Evolutionary conservation across 2,329 filamentous ascomycete species (phyloP).

Genomic region (Cadophora sp.): DNA sequence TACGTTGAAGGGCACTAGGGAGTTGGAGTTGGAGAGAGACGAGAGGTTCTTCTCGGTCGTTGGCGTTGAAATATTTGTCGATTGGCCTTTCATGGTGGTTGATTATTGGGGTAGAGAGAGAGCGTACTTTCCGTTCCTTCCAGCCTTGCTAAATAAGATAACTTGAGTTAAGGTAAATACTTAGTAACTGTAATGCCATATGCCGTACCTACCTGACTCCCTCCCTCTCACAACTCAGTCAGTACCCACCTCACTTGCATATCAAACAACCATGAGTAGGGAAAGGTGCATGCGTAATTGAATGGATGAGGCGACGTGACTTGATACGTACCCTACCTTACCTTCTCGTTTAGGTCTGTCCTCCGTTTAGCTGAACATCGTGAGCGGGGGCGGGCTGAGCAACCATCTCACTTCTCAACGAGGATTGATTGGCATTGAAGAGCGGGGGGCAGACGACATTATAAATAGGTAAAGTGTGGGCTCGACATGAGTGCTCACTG

Average conservation of each 20-base stretch:
- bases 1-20: constrained; percentile 3
- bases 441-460: neutral
- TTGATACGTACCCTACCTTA: neutral
- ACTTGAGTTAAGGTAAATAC: no score
- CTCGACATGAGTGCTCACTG: neutral
- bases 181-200: constrained; percentile 10
- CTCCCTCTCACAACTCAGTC: neutral
- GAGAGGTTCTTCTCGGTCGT: neutral
- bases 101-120: neutral
- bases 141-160: neutral
- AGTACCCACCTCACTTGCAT: neutral
- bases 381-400: neutral
- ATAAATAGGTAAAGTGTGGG: neutral
- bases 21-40: constrained; percentile 8
- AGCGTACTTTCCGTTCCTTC: neutral
- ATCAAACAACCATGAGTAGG: neutral
- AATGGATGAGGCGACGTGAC: neutral
- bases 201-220: neutral
- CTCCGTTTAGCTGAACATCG: neutral
- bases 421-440: neutral
- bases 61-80: neutral
- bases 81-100: neutral
- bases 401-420: neutral
- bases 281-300: neutral
- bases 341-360: neutral